These are phyloP conservation scores for Carex cristatella DNA, from an alignment of 176 grass and related monocot species.

Conservation along the genomic window DNA sequence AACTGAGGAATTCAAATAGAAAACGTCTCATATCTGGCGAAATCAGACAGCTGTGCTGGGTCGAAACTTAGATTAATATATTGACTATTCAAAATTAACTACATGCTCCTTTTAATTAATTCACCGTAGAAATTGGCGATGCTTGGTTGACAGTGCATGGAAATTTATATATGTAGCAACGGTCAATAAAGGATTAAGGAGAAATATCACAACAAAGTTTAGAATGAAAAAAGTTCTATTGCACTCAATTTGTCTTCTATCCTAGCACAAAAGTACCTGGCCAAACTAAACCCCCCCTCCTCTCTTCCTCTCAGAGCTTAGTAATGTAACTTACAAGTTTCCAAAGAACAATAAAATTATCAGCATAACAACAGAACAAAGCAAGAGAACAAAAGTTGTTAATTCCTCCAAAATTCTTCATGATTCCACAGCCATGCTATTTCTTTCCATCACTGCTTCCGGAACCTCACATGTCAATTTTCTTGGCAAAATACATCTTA, in stretches of 20 bases:
- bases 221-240: not conserved
- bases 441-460: not conserved
- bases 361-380: slow-evolving; percentile 18
- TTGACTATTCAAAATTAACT: not conserved
- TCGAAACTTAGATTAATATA: not conserved
- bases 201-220: not conserved
- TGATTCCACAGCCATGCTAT: not conserved
- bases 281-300: not conserved
- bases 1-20: not conserved
- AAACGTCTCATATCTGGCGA: not conserved
- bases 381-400: not conserved
- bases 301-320: not conserved
- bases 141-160: too few species aligned
- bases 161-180: too few species aligned
- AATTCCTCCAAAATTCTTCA: slow-evolving; percentile 6
- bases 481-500: not conserved
- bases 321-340: slow-evolving; percentile 1
- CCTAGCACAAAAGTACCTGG: not conserved
- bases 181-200: too few species aligned
- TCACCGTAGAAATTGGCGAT: too few species aligned
- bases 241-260: slow-evolving; percentile 1
- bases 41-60: not conserved
- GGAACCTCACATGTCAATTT: not conserved
- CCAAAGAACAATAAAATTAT: slow-evolving; percentile 19
- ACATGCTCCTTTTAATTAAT: not conserved